phyloP scores from a whole-genome alignment of 2,329 filamentous ascomycete genomes.

The Hypoxylon sp. region DNA sequence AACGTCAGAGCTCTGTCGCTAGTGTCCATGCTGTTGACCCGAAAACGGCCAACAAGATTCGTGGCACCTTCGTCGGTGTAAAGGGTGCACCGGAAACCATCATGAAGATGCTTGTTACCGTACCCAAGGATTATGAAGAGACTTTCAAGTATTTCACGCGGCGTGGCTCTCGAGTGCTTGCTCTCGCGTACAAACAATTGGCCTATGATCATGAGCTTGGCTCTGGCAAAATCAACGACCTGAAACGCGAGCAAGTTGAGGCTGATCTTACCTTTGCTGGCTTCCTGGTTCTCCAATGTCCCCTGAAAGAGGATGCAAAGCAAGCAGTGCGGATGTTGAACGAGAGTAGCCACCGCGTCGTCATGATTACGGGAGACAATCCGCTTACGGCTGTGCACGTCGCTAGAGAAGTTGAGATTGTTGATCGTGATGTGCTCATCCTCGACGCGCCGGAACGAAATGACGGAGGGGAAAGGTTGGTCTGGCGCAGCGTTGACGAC shows the following conservation, averaged over 20 bases:
- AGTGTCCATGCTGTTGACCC: constrained; percentile 81
- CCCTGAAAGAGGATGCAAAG: constrained; percentile 95
- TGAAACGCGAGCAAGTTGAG: constrained; percentile 94
- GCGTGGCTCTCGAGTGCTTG: constrained; percentile 93
- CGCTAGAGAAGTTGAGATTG: constrained; percentile 94
- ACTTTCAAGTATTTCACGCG: constrained; percentile 98
- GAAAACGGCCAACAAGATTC: constrained; percentile 80
- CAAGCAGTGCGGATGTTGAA: constrained; percentile 97
- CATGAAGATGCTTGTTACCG: constrained; percentile 87
- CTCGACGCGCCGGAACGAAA: constrained; percentile 95
- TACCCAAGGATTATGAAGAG: constrained; percentile 93
- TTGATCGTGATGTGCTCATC: constrained; percentile 94
- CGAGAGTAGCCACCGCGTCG: constrained; percentile 96
- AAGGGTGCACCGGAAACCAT: constrained; percentile 99
- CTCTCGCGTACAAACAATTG: constrained; percentile 93
- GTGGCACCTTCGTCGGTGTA: constrained; percentile 91
- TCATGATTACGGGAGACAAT: constrained; percentile 99
- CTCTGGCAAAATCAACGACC: constrained; percentile 87
- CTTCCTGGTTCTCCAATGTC: constrained; percentile 95
- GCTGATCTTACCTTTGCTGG: constrained; percentile 88
- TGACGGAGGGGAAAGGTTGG: constrained; percentile 81
- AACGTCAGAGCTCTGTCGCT: constrained; percentile 95
- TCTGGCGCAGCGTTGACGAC: constrained; percentile 97
- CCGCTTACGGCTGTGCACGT: constrained; percentile 97
- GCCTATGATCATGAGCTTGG: constrained; percentile 86